Evolutionary conservation across 2,329 filamentous ascomycete genomes (phyloP).

Genomic region (Trichoderma harzianum): DNA sequence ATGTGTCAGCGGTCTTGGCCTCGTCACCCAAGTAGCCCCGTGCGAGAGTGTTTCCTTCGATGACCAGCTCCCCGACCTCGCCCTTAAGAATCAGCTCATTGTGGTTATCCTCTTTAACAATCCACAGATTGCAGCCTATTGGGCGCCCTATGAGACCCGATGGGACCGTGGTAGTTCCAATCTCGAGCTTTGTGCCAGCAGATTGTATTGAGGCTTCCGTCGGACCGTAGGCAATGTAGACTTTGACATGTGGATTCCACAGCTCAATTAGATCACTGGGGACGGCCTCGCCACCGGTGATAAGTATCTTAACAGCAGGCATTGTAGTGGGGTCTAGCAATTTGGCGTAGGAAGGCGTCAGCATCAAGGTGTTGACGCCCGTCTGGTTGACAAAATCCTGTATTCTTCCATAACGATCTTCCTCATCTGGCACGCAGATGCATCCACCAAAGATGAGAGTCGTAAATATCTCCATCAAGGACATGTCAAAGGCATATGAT

Average conservation of each 20-base stretch:
- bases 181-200: neutral
- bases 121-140: slow-evolving; percentile 1
- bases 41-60: slow-evolving; percentile 9
- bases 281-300: slow-evolving; percentile 23
- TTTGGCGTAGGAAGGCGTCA: slow-evolving; percentile 27
- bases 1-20: neutral
- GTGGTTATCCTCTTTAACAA: neutral
- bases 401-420: slow-evolving; percentile 18
- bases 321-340: slow-evolving; percentile 21
- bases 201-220: slow-evolving; percentile 6
- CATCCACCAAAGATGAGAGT: slow-evolving; percentile 22
- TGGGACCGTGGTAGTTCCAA: neutral
- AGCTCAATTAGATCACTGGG: slow-evolving; percentile 3
- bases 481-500: slow-evolving; percentile 26
- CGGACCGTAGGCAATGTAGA: slow-evolving; percentile 12
- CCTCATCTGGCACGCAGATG: slow-evolving; percentile 26
- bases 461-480: slow-evolving; percentile 22
- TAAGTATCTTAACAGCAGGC: neutral
- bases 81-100: slow-evolving; percentile 1
- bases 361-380: slow-evolving; percentile 23
- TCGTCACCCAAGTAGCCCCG: slow-evolving; percentile 12
- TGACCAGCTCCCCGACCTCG: slow-evolving; percentile 1
- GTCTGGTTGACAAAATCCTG: slow-evolving; percentile 20
- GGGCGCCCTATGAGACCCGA: slow-evolving; percentile 4
- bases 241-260: neutral